These are phyloP conservation scores for Lipomyces orientalis DNA, from an alignment of 805 yeast genomes.

Conservation along the genomic window DNA sequence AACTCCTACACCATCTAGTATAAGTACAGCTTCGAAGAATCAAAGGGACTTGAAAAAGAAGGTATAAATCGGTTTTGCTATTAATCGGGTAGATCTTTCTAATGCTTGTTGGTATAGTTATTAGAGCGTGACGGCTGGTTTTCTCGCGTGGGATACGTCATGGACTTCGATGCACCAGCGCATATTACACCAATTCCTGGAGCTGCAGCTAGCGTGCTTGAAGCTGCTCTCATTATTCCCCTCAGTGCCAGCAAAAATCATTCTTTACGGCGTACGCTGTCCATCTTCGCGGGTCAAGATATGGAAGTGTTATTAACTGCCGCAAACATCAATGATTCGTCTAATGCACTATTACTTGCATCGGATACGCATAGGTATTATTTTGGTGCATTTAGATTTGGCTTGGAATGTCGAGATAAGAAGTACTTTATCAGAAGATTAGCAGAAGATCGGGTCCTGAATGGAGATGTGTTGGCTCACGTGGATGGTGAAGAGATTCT, in stretches of 20 bases:
- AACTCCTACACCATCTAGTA: slow-evolving; percentile 1
- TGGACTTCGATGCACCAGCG: background rate
- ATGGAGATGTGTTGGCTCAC: background rate
- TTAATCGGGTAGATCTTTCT: background rate
- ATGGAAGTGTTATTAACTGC: background rate
- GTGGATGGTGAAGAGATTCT: background rate
- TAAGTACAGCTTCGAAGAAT: background rate
- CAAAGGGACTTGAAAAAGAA: slow-evolving; percentile 1
- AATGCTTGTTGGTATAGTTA: background rate
- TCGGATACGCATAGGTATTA: background rate
- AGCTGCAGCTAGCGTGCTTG: background rate
- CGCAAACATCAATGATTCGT: background rate
- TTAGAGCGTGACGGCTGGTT: slow-evolving; percentile 3
- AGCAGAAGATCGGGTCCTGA: background rate
- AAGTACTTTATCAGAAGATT: background rate
- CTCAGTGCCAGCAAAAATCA: background rate
- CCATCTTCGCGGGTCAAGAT: slow-evolving; percentile 2
- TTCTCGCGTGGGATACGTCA: background rate
- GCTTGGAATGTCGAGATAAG: slow-evolving; percentile 2
- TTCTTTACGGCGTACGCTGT: background rate
- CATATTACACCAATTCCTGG: background rate
- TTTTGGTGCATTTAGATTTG: background rate
- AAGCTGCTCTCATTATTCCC: slow-evolving; percentile 1
- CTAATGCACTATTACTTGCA: background rate
- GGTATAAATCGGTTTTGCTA: background rate